Base-by-base conservation (phyloP, 2,329 filamentous ascomycete genomes). In the Claviceps fusiformis region DNA sequence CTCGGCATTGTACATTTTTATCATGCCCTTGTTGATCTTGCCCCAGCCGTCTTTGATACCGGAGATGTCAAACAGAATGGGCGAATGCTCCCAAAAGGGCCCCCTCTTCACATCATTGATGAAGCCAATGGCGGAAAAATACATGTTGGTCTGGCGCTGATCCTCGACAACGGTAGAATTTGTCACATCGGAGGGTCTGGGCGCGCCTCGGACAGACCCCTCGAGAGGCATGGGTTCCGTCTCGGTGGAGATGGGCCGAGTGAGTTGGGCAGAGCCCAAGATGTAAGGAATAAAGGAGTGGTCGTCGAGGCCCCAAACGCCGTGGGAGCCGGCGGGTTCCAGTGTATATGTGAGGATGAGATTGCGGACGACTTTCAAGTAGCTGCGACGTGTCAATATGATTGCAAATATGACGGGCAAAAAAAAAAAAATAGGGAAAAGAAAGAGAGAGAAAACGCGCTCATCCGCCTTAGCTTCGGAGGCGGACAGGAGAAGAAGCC, bases 1-100 rank as follows among this genome's bases (percentile, higher is more conserved):
- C 73, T 98, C 93, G 19, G 89, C 93, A 61, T 95, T 90, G 73
- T 92, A 98, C 93, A 98, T 98, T 71, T 97, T 98, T 64, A 98
- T 82, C 93, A 98, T 97, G 53, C 93, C 93, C 84, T 91, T 91
- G 71, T 98, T 97, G 65, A 98, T 95, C 75, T 98, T 98, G 41
- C 87, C 93, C 93, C 93, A 98, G n/a, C 93, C 88, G 55, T 86
- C 85, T 61, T 82, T 83, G 59, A 98, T 87, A 11, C 93, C 93
- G 0, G 89, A 95, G 46, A 98, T 89, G 68, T 98, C 91, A 67
- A 86, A 98, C 13, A 98, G 73, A 61, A 95, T 92, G 0, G 92
- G 92, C 60, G 89, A 95, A 67, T 98, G 92, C 63, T 92, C 88
- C 91, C 93, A 97, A 67, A 98, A 98, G 0, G 93, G 92, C 0